Evolutionary conservation across 495 filamentous ascomycete species (phyloP).

Genomic region (Hypoxylon cercidicola): DNA sequence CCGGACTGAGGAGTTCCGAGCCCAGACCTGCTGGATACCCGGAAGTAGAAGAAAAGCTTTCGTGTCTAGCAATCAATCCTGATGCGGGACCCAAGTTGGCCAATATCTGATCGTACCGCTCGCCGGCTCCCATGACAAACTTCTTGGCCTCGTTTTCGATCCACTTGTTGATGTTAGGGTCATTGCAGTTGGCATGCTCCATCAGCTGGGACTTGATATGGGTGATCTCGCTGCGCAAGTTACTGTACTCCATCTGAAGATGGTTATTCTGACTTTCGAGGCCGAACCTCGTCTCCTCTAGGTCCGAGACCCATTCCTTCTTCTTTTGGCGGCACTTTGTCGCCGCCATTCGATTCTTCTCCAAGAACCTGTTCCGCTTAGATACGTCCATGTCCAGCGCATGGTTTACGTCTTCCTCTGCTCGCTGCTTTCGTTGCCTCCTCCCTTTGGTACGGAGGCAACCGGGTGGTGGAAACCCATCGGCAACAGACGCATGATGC

Average conservation of each 20-base stretch:
- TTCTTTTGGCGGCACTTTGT: slow-evolving; percentile 91
- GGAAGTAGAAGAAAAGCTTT: slow-evolving; percentile 23
- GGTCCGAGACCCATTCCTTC: slow-evolving; percentile 74
- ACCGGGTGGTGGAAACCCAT: not conserved
- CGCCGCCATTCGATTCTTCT: slow-evolving; percentile 84
- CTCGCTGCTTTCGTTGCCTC: slow-evolving; percentile 20
- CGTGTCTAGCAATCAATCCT: slow-evolving; percentile 20
- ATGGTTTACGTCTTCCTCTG: not conserved
- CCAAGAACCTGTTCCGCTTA: slow-evolving; percentile 67
- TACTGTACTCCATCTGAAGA: slow-evolving; percentile 53
- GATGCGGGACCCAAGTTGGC: slow-evolving; percentile 30
- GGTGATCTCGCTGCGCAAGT: slow-evolving; percentile 59
- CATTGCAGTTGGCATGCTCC: slow-evolving; percentile 67
- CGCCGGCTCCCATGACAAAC: slow-evolving; percentile 50
- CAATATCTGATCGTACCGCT: slow-evolving; percentile 47
- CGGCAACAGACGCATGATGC: slow-evolving; percentile 5
- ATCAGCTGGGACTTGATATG: slow-evolving; percentile 67
- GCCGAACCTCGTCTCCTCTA: slow-evolving; percentile 62
- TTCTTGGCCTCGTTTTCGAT: slow-evolving; percentile 56
- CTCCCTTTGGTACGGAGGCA: slow-evolving; percentile 13
- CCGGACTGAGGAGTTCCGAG: slow-evolving; percentile 23
- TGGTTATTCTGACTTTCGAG: slow-evolving; percentile 50
- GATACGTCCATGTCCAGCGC: slow-evolving; percentile 31
- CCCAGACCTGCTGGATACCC: slow-evolving; percentile 14
- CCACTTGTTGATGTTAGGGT: slow-evolving; percentile 60